Evolutionary conservation across 2,329 filamentous ascomycete genomes (phyloP).

Genomic region (Neofusicoccum sp.): DNA sequence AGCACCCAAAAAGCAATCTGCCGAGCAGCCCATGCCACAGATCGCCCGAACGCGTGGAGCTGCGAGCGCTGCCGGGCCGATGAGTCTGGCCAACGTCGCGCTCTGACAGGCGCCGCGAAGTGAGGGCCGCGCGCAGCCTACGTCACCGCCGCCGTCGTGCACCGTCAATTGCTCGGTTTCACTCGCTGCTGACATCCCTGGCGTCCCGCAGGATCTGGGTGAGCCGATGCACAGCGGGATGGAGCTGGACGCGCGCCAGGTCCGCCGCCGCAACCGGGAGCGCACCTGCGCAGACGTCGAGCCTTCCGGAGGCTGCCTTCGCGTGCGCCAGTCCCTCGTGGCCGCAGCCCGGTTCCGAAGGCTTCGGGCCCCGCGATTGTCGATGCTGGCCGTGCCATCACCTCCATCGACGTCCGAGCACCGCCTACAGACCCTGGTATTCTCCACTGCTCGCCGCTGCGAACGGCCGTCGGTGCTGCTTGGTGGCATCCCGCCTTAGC

Average conservation of each 20-base stretch:
- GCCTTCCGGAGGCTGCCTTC: background rate
- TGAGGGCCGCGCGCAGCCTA: conserved; percentile 2
- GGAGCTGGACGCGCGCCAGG: background rate
- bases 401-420: background rate
- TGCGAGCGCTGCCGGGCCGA: background rate
- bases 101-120: background rate
- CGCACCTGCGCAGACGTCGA: background rate
- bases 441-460: background rate
- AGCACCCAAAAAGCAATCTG: conserved; percentile 5
- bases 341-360: background rate
- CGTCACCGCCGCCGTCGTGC: background rate
- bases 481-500: background rate
- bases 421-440: conserved; percentile 4
- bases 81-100: conserved; percentile 7
- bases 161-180: conserved; percentile 7
- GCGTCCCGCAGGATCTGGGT: conserved; percentile 7
- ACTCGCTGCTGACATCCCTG: background rate
- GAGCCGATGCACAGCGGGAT: background rate
- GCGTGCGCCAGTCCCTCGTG: background rate
- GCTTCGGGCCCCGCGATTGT: conserved; percentile 12
- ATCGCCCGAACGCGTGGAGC: conserved; percentile 10
- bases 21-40: background rate
- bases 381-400: background rate
- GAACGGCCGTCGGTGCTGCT: too few relatives aligned
- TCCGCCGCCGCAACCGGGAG: background rate